Base-by-base conservation (phyloP, 108 stramenopile species). In the Fistulifera solaris region DNA sequence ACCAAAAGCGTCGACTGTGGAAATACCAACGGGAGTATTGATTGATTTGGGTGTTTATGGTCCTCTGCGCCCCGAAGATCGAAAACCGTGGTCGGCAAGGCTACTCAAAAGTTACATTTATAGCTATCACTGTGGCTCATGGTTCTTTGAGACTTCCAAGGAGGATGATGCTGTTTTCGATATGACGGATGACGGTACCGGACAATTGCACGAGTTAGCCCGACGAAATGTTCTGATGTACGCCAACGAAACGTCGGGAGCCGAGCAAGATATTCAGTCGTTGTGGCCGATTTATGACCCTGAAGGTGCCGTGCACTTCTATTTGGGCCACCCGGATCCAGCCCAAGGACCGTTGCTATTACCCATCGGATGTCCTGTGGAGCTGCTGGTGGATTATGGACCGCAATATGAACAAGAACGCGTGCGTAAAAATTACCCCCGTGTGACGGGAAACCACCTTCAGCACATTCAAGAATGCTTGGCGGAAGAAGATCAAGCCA, bases 11-110 rank as follows among this genome's bases (percentile, higher is more conserved):
- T 35, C 31, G 8, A 8, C 31, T 8, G 8, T 35, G 31, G 31
- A 35, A 35, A 3, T 35, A 6, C 31, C 31, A 35, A 3, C 31
- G 31, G 77, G 79, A 10, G 79, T 78, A 60, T 44, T 85, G 2
- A 53, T 85, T 14, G 83, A 85, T 42, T 19, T 85, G 15, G 83
- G 83, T 1, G 60, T 85, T 0, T 78, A 71, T 24, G 77, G 73
- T 19, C 31, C 31, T 6, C 8, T 35, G 31, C 83, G 52, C 13
- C 48, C 52, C 12, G 49, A 64, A 26, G 79, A 81, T 52, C 39
- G 27, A 16, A 72, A 63, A 26, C 35, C 56, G 16, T 51, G 66
- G 21, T 28, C 58, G 25, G 59, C 56, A 10, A 68, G 72, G 57
- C 18, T 76, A 1, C 38, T 78, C 41, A 85, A 78, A 65, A 78